Conservation (phyloP, 2,329 filamentous ascomycete species). For the Kalmusia sp. region DNA sequence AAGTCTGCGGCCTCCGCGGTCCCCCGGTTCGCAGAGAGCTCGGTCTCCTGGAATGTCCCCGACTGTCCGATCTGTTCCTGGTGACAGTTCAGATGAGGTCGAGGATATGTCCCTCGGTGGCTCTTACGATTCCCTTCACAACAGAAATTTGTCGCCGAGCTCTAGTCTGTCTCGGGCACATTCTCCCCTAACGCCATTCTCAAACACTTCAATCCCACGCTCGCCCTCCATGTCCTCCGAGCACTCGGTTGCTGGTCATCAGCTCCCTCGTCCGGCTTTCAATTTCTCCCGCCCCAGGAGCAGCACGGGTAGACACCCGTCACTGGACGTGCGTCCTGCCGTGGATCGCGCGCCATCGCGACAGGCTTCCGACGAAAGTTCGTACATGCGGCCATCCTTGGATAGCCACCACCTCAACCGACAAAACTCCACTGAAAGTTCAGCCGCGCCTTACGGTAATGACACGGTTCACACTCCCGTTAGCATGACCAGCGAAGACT, state of each 20-base stretch:
- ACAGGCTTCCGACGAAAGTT: constrained; percentile 46
- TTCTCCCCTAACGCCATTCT: constrained; percentile 69
- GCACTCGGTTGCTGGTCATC: constrained; percentile 66
- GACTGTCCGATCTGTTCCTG: constrained; percentile 55
- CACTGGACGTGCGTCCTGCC: constrained; percentile 44
- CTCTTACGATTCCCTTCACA: constrained; percentile 68
- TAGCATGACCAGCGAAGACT: constrained; percentile 75
- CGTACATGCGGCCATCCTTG: constrained; percentile 46
- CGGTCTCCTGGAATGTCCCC: constrained; percentile 47
- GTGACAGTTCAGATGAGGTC: constrained; percentile 70
- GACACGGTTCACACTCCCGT: constrained; percentile 73
- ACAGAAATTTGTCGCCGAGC: constrained; percentile 80
- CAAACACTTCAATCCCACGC: constrained; percentile 65
- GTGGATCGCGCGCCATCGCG: constrained; percentile 41
- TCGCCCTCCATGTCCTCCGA: constrained; percentile 89
- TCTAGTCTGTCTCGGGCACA: constrained; percentile 67
- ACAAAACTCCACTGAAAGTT: constrained; percentile 50
- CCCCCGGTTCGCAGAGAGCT: constrained; percentile 44
- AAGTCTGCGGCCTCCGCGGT: constrained; percentile 49
- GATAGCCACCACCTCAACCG: constrained; percentile 46
- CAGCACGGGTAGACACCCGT: constrained; percentile 66
- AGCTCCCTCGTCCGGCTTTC: constrained; percentile 76
- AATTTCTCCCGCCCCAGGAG: constrained; percentile 95
- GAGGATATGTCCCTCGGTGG: constrained; percentile 67
- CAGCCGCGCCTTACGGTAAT: constrained; percentile 68